phyloP scores from a whole-genome alignment of 129 eudicot species.

The Oenanthe sinensis region DNA sequence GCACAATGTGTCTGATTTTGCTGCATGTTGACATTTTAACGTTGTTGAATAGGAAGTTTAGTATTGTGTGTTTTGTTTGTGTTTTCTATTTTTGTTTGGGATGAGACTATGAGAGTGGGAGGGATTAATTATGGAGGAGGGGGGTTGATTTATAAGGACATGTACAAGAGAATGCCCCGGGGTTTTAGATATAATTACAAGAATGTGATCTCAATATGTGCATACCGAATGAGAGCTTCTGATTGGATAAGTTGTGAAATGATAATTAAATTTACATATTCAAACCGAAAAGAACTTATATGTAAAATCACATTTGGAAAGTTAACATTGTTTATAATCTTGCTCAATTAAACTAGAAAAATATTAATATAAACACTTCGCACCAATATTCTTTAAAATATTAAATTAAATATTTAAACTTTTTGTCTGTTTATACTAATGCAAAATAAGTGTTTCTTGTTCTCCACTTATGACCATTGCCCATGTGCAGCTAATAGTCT shows the following conservation, averaged over 20 bases:
- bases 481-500: constrained; percentile 30
- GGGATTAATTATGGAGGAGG: neutral
- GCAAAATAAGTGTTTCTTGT: neutral
- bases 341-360: neutral
- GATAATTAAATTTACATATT: no score
- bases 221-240: neutral
- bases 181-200: neutral
- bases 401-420: neutral
- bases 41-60: neutral
- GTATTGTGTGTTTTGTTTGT: no score
- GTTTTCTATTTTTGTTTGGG: neutral
- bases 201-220: neutral
- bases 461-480: constrained; percentile 15
- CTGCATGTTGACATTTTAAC: constrained; percentile 58
- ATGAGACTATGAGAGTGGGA: neutral
- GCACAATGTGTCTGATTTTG: constrained; percentile 86
- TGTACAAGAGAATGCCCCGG: neutral
- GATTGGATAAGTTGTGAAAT: neutral
- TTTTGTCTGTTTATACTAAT: neutral
- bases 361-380: neutral
- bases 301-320: neutral
- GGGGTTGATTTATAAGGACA: neutral
- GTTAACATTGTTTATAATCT: neutral
- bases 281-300: no score
- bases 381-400: neutral